Base-by-base conservation (phyloP, 2,329 filamentous ascomycete genomes). In the Periglandula ipomoeae region DNA sequence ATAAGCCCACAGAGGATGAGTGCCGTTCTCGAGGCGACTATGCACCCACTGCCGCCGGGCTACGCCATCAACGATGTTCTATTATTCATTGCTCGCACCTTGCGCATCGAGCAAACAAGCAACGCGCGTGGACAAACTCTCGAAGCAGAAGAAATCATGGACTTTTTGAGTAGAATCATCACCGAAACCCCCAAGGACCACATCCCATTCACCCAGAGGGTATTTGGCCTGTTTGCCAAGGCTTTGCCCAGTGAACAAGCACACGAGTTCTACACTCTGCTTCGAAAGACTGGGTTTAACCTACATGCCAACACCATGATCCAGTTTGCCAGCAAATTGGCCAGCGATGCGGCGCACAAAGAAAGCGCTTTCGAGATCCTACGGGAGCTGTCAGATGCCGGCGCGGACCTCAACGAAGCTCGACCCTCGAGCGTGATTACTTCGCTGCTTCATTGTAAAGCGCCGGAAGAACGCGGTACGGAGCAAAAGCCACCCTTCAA, bases 381-480 rank as follows among this genome's bases (percentile, higher is more conserved):
- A 5, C 56, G 56, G 20, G 45, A 44, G 3, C 56, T 66, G 17
- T 55, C 78, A 5, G 61, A 68, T 13, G 58, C 50, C 1, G 62
- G 65, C 0, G 61, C 71, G n/a, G 61, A 74, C 45, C 65, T 78
- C 50, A 76, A 78, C 49, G 64, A 64, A 10, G 66, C 65, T 2
- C 65, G 64, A 24, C 68, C 78, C 45, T 67, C 71, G 22, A 79
- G 76, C 54, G 69, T 78, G 8, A 82, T 80, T 61, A 81, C 81
- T 1, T 68, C 73, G 2, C 68, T 88, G 22, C 67, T 89, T n/a
- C 63, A 63, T 9, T 60, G 66, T 27, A 55, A 62, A 13, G 49
- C 52, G 27, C 40, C 41, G 2, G 45, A 49, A 3, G 44, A 48
- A n/a, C 53, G 51, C 4, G 56, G 53, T 51, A 27, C 38, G 13